phyloP scores from a whole-genome alignment of 1,139 yeast species.

The Blastobotrys indianensis region DNA sequence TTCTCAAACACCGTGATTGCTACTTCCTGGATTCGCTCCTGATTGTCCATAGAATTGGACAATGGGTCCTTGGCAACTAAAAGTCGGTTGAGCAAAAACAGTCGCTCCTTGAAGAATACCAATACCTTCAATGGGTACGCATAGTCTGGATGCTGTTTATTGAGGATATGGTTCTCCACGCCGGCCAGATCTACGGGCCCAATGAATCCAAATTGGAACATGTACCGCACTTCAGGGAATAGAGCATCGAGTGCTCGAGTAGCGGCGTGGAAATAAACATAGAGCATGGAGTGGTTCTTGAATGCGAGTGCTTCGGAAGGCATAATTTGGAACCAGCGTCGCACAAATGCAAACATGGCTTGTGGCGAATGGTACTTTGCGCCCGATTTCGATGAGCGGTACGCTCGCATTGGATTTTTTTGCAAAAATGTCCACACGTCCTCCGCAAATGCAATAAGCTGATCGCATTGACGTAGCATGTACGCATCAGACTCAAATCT shows the following conservation, averaged over 20 bases:
- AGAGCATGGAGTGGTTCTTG: slow-evolving; percentile 17
- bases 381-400: slow-evolving; percentile 14
- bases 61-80: slow-evolving; percentile 30
- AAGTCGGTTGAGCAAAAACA: slow-evolving; percentile 27
- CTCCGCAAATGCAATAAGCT: slow-evolving; percentile 18
- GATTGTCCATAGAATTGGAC: slow-evolving; percentile 23
- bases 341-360: slow-evolving; percentile 23
- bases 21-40: slow-evolving; percentile 25
- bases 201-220: slow-evolving; percentile 35
- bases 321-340: slow-evolving; percentile 29
- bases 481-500: background rate
- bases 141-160: slow-evolving; percentile 17
- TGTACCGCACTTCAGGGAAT: slow-evolving; percentile 37
- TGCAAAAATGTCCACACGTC: slow-evolving; percentile 20
- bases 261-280: slow-evolving; percentile 34
- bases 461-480: slow-evolving; percentile 11
- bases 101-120: slow-evolving; percentile 33
- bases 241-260: slow-evolving; percentile 32
- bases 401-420: slow-evolving; percentile 13
- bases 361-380: slow-evolving; percentile 23
- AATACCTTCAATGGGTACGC: slow-evolving; percentile 33
- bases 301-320: slow-evolving; percentile 25
- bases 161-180: slow-evolving; percentile 19
- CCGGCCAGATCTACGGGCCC: slow-evolving; percentile 34
- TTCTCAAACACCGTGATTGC: slow-evolving; percentile 23